Conservation (phyloP, 805 yeast genomes). For the Ogataea dorogensis region DNA sequence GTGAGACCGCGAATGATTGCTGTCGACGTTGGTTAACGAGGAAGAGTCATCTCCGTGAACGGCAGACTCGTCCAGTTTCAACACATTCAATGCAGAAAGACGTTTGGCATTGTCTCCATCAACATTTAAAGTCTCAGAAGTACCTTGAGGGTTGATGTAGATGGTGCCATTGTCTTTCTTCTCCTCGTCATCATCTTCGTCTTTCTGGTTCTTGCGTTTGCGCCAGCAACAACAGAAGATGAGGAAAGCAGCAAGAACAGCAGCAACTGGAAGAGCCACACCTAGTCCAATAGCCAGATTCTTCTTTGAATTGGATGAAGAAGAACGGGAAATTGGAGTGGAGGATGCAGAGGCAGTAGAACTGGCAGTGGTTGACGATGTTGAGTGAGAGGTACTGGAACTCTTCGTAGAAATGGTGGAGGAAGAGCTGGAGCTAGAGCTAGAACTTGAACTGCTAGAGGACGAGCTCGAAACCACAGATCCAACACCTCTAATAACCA, state of each 20-base stretch:
- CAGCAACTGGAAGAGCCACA: constrained; percentile 70
- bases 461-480: constrained; percentile 20
- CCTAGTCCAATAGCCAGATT: constrained; percentile 88
- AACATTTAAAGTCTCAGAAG: constrained; percentile 26
- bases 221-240: constrained; percentile 58
- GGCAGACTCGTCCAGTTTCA: constrained; percentile 47
- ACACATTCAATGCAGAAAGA: constrained; percentile 49
- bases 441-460: constrained; percentile 13
- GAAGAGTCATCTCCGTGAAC: constrained; percentile 39
- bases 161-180: constrained; percentile 23
- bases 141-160: constrained; percentile 21
- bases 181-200: constrained; percentile 28
- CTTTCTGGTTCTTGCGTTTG: constrained; percentile 37
- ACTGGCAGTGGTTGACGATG: constrained; percentile 2
- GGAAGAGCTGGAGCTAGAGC: constrained; percentile 31
- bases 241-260: constrained; percentile 47
- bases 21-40: constrained; percentile 54
- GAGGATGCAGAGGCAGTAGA: constrained; percentile 3
- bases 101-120: constrained; percentile 33
- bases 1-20: constrained; percentile 31
- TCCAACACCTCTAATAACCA: constrained; percentile 54
- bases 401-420: constrained; percentile 29
- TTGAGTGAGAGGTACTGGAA: constrained; percentile 26
- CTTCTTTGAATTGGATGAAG: constrained; percentile 36
- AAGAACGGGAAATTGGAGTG: constrained; percentile 5